Percentiles rank a stretch among this genome's conserved stretches.
These are phyloP conservation scores for Pyrenophora graminea DNA, from an alignment of 2,329 filamentous ascomycete genomes.

Conservation along the genomic window DNA sequence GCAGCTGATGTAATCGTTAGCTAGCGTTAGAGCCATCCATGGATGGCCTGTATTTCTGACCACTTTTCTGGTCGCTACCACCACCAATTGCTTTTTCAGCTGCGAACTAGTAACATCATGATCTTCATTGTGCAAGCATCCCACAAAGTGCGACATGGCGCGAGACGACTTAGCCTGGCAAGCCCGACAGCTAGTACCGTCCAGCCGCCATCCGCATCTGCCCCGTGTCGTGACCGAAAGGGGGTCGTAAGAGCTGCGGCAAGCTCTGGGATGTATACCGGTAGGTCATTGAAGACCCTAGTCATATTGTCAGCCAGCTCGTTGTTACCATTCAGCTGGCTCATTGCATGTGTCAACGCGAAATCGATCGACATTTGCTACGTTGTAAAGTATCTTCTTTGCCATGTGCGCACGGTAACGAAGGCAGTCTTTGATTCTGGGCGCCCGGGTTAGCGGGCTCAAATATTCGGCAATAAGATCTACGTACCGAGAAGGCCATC, in stretches of 20 bases:
- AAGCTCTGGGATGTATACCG: background rate
- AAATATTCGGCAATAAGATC: background rate
- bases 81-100: background rate
- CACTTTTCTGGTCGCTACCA: background rate
- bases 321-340: too few relatives aligned
- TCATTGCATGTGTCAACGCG: too few relatives aligned
- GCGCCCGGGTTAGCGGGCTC: slow-evolving; percentile 3
- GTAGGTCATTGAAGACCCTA: background rate
- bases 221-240: too few relatives aligned
- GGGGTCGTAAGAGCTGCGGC: background rate
- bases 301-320: too few relatives aligned
- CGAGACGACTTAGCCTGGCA: slow-evolving; percentile 1
- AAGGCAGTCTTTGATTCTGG: background rate
- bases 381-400: background rate
- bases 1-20: too few relatives aligned
- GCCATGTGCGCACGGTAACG: background rate
- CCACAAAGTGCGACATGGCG: background rate
- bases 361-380: background rate
- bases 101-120: background rate
- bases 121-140: background rate
- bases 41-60: too few relatives aligned
- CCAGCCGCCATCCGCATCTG: too few relatives aligned
- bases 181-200: slow-evolving; percentile 1
- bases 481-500: background rate
- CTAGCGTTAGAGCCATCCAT: too few relatives aligned